phyloP scores from a whole-genome alignment of 257 asterid genomes.

The Primulina eburnea region DNA sequence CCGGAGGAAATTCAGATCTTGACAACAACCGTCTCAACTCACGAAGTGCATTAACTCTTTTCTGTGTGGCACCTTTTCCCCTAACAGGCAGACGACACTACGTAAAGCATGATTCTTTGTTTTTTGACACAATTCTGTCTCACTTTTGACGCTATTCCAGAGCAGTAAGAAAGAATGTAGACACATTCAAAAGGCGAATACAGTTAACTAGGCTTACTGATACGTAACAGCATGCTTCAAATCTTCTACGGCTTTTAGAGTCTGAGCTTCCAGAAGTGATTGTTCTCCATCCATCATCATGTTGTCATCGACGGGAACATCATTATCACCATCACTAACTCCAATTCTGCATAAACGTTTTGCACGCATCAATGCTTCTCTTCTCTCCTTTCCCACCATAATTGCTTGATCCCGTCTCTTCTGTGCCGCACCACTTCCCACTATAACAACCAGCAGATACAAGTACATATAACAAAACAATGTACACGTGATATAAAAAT shows the following conservation, averaged over 20 bases:
- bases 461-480: constrained; percentile 17
- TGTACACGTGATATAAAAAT: neutral
- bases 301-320: constrained; percentile 41
- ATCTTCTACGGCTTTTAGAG: constrained; percentile 64
- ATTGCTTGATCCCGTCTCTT: constrained; percentile 81
- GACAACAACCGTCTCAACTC: constrained; percentile 78
- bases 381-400: constrained; percentile 75
- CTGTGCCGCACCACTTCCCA: constrained; percentile 77
- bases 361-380: constrained; percentile 83
- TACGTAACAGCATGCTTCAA: constrained; percentile 56
- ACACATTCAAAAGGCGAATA: constrained; percentile 8
- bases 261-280: constrained; percentile 66
- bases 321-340: constrained; percentile 46
- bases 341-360: constrained; percentile 85
- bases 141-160: neutral
- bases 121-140: neutral
- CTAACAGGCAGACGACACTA: constrained; percentile 30
- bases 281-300: constrained; percentile 75
- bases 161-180: constrained; percentile 3
- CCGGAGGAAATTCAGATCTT: constrained; percentile 90
- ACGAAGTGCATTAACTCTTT: constrained; percentile 83
- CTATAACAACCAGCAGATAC: constrained; percentile 38
- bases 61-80: constrained; percentile 82
- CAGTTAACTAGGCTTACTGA: constrained; percentile 53
- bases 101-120: constrained; percentile 14